These are phyloP conservation scores for Eugenia klotzschiana DNA, from an alignment of 441 rosid genomes.

Conservation along the genomic window DNA sequence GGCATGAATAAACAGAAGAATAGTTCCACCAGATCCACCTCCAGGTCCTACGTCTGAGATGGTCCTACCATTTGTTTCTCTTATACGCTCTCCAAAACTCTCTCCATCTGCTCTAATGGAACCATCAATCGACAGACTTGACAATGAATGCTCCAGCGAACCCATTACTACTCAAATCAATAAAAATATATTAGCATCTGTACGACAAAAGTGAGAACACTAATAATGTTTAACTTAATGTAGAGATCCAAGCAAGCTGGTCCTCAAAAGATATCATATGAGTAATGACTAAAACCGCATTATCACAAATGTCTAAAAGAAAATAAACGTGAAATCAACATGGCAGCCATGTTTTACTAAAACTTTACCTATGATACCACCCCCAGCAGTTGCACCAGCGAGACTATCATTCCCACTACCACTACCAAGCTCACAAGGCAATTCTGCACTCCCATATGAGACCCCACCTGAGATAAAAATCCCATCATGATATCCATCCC, in stretches of 20 bases:
- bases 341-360: not conserved
- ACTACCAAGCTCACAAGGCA: constrained; percentile 97
- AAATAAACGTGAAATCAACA: not conserved
- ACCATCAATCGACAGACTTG: constrained; percentile 70
- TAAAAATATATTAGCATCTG: not conserved
- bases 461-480: constrained; percentile 61
- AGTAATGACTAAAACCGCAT: not conserved
- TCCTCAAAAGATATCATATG: not conserved
- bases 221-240: not conserved
- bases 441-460: constrained; percentile 62
- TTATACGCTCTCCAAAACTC: constrained; percentile 43
- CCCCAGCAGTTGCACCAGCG: constrained; percentile 66
- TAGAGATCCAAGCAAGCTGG: not conserved
- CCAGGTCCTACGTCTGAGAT: constrained; percentile 56
- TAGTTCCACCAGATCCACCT: constrained; percentile 95
- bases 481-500: constrained; percentile 68
- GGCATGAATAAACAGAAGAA: constrained; percentile 54
- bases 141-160: constrained; percentile 69
- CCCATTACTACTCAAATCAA: constrained; percentile 66
- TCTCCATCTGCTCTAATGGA: constrained; percentile 72
- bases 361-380: constrained; percentile 74
- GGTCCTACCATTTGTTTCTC: constrained; percentile 15
- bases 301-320: not conserved
- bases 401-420: constrained; percentile 78
- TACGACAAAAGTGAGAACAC: not conserved